These are phyloP conservation scores for Trichosporon inkin DNA, from an alignment of 1,284 basidiomycete genomes.

Conservation along the genomic window DNA sequence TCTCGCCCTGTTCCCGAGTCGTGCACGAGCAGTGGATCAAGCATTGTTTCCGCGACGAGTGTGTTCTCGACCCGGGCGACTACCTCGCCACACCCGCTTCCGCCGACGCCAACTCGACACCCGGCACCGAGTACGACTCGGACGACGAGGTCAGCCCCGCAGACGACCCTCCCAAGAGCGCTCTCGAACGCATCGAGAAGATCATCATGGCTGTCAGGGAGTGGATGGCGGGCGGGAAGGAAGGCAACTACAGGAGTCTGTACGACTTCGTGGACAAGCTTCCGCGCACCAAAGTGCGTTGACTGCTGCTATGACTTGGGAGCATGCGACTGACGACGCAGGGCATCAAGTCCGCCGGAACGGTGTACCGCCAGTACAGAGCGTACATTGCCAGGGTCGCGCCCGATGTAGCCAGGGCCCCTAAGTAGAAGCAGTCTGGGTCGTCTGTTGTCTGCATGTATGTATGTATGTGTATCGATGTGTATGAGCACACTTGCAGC, in stretches of 20 bases:
- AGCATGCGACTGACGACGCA: not conserved
- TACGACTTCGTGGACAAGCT: slow-evolving; percentile 1
- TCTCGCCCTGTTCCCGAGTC: not conserved
- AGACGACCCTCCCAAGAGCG: not conserved
- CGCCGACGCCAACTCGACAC: not conserved
- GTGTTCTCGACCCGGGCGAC: not conserved
- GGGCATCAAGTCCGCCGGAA: not conserved
- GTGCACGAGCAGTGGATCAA: slow-evolving; percentile 6
- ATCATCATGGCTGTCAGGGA: not conserved
- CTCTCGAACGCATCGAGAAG: not conserved
- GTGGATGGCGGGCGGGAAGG: not conserved
- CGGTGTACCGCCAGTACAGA: not conserved
- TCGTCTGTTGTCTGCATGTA: not conserved
- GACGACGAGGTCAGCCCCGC: not conserved
- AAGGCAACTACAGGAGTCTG: not conserved
- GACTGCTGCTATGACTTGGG: not conserved
- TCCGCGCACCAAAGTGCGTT: not conserved
- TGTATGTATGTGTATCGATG: not conserved
- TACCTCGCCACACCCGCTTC: not conserved
- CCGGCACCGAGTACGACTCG: not conserved
- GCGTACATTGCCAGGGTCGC: slow-evolving; percentile 1
- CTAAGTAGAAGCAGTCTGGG: not conserved
- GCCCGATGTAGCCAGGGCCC: not conserved
- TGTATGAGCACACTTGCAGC: too few species aligned
- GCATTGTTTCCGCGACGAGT: slow-evolving; percentile 2